Conservation (phyloP, 2,329 filamentous ascomycete species). For the Drechmeria coniospora region DNA sequence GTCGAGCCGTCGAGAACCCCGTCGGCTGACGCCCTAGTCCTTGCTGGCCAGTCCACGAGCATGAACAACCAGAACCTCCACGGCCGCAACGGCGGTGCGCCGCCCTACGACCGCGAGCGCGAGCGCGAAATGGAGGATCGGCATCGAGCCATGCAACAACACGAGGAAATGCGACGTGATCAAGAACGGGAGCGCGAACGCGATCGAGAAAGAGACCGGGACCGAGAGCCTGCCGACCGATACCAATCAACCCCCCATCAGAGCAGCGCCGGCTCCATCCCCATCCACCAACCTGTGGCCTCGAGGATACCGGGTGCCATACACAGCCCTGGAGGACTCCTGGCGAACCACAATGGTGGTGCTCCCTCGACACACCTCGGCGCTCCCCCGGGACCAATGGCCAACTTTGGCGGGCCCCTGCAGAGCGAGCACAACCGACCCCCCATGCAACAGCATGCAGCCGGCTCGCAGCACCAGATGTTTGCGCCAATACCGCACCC, state of each 20-base stretch:
- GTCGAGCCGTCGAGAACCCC: too few species aligned
- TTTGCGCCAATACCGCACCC: slow-evolving; percentile 39
- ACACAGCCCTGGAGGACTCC: slow-evolving; percentile 79
- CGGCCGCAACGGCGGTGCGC: slow-evolving; percentile 21
- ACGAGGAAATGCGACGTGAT: slow-evolving; percentile 32
- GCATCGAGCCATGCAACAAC: slow-evolving; percentile 29
- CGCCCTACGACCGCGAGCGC: slow-evolving; percentile 33
- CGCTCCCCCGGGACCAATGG: slow-evolving; percentile 33
- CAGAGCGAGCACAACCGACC: slow-evolving; percentile 35
- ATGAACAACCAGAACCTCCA: slow-evolving; percentile 34
- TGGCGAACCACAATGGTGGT: slow-evolving; percentile 55
- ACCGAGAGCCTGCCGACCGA: slow-evolving; percentile 51
- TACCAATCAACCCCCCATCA: slow-evolving; percentile 62
- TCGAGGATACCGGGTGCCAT: slow-evolving; percentile 67
- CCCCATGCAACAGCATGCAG: slow-evolving; percentile 40
- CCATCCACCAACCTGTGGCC: slow-evolving; percentile 88
- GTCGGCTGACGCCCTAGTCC: slow-evolving; percentile 3
- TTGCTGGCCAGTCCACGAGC: slow-evolving; percentile 5
- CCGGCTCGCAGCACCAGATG: slow-evolving; percentile 36
- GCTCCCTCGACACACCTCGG: slow-evolving; percentile 36
- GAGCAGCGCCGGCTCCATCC: slow-evolving; percentile 74
- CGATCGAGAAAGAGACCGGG: slow-evolving; percentile 35
- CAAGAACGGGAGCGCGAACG: slow-evolving; percentile 43
- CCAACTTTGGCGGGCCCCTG: slow-evolving; percentile 38
- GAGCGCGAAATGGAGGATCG: slow-evolving; percentile 33